Evolutionary conservation across 805 yeast genomes (phyloP), one percentile per base, ranked within the genome.

Genomic region (Yamadazyma paraphyllophila): DNA sequence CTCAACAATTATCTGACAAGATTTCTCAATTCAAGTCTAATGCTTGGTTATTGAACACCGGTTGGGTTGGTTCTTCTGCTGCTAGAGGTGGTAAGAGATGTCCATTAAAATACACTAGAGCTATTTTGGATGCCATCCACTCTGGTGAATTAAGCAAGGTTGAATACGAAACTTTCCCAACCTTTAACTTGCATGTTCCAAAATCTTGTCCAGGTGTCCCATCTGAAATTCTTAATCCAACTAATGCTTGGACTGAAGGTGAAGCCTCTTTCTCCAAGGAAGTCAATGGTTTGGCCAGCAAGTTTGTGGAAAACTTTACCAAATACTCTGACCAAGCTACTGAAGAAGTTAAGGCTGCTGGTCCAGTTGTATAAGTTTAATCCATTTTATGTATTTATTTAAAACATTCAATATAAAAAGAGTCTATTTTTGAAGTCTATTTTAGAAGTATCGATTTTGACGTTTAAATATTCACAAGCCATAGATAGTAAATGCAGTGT

Each of bases 21-120:
- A 94, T 92, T 78, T 71, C 85, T 45, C 66, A 86, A 66, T 94
- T 91, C 76, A 83, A 83, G 58, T 90, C 97, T 43, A 80, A 81
- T 62, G 98, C 99, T 47, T 92, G 97, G 96, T 80, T 92, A 68
- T 81, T 92, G 66, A 92, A 92, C 77, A 92, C 99, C 56, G 99
- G 99, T 53, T 92, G 99, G 99, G 88, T 91, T 54, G 99, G 99
- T 51, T 82, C 91, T 58, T 85, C 96, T 49, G 96, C 88, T 55
- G 76, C 88, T 45, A 79, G 82, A 66, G 98, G 97, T 59, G 99
- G 98, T 66, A 85, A 88, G 77, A 85, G 99, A 76, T 92, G 98
- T 75, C 92, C 98, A 49, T 81, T 92, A 71, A 92, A 92, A 72
- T 92, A 89, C 82, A 92, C 99, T 50, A 86, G 99, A 76, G 96